These are phyloP conservation scores for Oryza coarctata DNA, from an alignment of 176 grass and related monocot genomes.

Conservation along the genomic window DNA sequence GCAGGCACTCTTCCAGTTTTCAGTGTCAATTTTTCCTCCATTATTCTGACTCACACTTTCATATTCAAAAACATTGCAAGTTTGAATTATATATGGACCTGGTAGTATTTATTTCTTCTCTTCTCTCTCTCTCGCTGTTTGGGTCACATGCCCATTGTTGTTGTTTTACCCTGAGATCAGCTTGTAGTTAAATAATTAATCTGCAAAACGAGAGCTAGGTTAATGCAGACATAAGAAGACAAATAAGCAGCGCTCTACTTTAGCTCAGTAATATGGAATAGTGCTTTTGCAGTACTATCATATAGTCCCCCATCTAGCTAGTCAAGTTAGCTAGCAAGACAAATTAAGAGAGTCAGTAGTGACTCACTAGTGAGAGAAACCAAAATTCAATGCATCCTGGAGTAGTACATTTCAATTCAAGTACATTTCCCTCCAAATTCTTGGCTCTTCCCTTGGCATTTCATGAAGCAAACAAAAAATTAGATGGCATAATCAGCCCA, in stretches of 20 bases:
- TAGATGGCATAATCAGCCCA: slow-evolving; percentile 15
- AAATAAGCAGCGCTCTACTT: slow-evolving; percentile 28
- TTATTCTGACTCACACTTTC: background rate
- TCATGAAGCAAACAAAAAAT: background rate
- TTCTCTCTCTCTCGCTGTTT: background rate
- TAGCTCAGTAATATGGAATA: background rate
- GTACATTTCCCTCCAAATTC: slow-evolving; percentile 40
- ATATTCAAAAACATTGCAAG: background rate
- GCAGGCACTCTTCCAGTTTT: slow-evolving; percentile 3
- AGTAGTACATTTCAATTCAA: slow-evolving; percentile 25
- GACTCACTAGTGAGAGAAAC: background rate
- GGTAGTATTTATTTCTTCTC: background rate
- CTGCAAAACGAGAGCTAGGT: background rate
- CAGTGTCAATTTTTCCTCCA: slow-evolving; percentile 5
- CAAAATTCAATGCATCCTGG: background rate
- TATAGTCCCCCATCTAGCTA: background rate
- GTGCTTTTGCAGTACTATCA: background rate
- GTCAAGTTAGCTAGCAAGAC: background rate
- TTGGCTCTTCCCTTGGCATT: slow-evolving; percentile 25
- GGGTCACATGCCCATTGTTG: slow-evolving; percentile 18
- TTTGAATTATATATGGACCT: background rate
- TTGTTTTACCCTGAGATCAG: background rate
- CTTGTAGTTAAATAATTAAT: background rate
- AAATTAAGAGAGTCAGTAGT: background rate
- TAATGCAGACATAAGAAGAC: slow-evolving; percentile 12